phyloP scores from a whole-genome alignment of 208 protist genomes.

The Leishmania martiniquensis region DNA sequence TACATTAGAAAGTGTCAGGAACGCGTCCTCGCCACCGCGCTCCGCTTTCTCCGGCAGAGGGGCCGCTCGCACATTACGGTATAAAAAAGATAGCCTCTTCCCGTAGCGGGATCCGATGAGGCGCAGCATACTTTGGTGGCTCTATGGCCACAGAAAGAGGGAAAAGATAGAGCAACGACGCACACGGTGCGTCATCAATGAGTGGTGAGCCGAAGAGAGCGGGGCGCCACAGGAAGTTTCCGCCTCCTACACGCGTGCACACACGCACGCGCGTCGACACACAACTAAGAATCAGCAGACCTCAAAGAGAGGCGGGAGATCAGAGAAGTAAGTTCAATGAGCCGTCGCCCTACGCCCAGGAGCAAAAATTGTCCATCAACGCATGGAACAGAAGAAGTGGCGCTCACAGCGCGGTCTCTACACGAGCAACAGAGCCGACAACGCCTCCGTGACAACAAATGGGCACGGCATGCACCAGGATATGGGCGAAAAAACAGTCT shows the following conservation, averaged over 20 bases:
- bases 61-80: slow-evolving; percentile 36
- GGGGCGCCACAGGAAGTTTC: background rate
- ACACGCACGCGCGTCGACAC: too few relatives aligned
- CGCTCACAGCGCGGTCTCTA: too few relatives aligned
- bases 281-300: background rate
- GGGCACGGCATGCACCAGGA: background rate
- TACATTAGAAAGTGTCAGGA: slow-evolving; percentile 51
- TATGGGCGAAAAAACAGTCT: background rate
- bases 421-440: too few relatives aligned
- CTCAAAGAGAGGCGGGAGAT: background rate
- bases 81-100: slow-evolving; percentile 48
- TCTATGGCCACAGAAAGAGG: background rate
- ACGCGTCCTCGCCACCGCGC: slow-evolving; percentile 76
- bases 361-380: too few relatives aligned
- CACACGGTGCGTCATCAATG: background rate
- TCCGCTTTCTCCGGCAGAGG: slow-evolving; percentile 46
- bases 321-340: too few relatives aligned
- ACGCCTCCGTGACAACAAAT: background rate
- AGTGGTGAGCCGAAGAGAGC: background rate
- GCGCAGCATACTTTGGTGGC: slow-evolving; percentile 13
- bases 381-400: too few relatives aligned
- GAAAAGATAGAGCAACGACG: background rate
- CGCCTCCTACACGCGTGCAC: background rate
- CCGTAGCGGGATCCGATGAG: slow-evolving; percentile 10
- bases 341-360: too few relatives aligned